phyloP scores from a whole-genome alignment of 139 green algal genomes.

The Trebouxia sp. region DNA sequence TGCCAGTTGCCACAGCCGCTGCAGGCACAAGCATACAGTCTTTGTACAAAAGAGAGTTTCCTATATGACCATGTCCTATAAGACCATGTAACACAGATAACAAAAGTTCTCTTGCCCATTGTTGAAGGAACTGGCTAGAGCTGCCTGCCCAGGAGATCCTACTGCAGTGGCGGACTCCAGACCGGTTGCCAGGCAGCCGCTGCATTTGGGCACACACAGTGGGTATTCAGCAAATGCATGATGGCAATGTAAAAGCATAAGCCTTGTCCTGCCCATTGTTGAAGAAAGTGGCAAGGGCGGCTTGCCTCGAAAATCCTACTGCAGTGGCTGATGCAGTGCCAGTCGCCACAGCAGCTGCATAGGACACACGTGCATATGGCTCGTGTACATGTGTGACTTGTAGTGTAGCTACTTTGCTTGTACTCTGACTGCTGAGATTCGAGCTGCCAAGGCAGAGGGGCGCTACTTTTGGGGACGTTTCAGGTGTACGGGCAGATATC shows the following conservation, averaged over 20 bases:
- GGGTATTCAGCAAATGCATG: too few species aligned
- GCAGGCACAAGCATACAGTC: too few species aligned
- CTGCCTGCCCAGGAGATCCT: slow-evolving; percentile 3
- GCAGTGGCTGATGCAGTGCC: not conserved
- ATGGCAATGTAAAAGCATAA: too few species aligned
- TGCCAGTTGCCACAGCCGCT: too few species aligned
- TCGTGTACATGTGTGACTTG: slow-evolving; percentile 41
- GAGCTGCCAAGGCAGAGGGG: slow-evolving; percentile 59
- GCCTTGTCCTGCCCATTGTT: not conserved
- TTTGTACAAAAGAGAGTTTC: too few species aligned
- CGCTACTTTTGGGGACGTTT: slow-evolving; percentile 58
- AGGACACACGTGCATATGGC: not conserved
- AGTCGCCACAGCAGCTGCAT: slow-evolving; percentile 9
- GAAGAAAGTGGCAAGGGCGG: not conserved
- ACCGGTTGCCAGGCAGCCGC: too few species aligned
- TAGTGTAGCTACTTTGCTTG: slow-evolving; percentile 83
- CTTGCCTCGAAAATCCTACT: not conserved
- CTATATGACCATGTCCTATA: too few species aligned
- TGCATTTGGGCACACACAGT: too few species aligned
- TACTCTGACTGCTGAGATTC: slow-evolving; percentile 71
- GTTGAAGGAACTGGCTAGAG: not conserved
- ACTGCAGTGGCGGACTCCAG: not conserved
- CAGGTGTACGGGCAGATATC: not conserved
- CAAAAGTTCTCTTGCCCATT: not conserved
- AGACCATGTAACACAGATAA: too few species aligned